These are phyloP conservation scores for Vitis labrusca DNA, from an alignment of 164 flowering plant genomes.

Conservation along the genomic window DNA sequence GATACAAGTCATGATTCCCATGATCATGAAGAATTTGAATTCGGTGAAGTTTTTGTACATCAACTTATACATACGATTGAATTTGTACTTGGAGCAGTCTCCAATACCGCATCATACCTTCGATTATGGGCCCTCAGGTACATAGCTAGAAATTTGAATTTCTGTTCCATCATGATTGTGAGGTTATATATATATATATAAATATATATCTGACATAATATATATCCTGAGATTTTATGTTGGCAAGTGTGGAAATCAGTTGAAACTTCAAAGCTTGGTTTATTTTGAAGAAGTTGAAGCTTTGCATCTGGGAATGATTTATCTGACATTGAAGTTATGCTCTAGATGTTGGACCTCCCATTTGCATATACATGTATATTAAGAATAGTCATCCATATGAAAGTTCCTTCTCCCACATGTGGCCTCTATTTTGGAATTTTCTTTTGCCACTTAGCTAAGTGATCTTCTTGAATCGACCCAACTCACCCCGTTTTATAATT, in stretches of 20 bases:
- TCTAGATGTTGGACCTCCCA: background rate
- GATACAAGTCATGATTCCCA: slow-evolving; percentile 60
- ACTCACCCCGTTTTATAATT: background rate
- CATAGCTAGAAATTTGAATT: background rate
- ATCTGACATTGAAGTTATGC: too few relatives aligned
- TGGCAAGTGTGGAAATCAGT: background rate
- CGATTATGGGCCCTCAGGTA: slow-evolving; percentile 99
- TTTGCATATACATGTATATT: background rate
- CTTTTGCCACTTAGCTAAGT: background rate
- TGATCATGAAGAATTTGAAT: slow-evolving; percentile 91
- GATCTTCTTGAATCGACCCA: background rate
- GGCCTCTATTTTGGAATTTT: background rate
- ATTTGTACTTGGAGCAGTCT: slow-evolving; percentile 97
- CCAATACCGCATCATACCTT: slow-evolving; percentile 98
- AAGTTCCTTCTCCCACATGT: background rate
- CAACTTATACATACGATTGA: slow-evolving; percentile 98
- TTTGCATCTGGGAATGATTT: too few relatives aligned
- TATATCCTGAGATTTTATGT: too few relatives aligned
- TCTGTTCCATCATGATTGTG: background rate
- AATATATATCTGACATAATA: too few relatives aligned
- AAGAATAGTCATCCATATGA: background rate
- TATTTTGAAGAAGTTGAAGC: too few relatives aligned
- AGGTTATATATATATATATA: background rate
- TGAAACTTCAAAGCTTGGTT: background rate
- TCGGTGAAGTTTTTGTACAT: slow-evolving; percentile 95